Evolutionary conservation across 768 basidiomycete species (phyloP).

Genomic region (Calocybe indica): DNA sequence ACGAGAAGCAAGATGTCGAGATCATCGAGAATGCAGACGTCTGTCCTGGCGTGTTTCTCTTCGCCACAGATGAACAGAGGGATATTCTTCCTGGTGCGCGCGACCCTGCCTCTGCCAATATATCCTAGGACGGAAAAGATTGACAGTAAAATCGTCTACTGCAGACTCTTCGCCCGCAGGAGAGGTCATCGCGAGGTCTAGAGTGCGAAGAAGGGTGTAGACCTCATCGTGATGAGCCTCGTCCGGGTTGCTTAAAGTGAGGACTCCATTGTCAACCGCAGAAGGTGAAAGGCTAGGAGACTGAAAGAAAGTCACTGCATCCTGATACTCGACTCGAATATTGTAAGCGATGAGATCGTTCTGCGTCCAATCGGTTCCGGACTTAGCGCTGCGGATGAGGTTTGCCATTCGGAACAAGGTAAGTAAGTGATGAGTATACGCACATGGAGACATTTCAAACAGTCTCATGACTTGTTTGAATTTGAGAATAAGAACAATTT

Average conservation of each 20-base stretch:
- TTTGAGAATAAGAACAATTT: too few relatives aligned
- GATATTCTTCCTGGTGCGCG: constrained; percentile 18
- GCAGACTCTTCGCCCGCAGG: constrained; percentile 20
- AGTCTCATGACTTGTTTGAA: too few relatives aligned
- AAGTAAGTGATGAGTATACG: too few relatives aligned
- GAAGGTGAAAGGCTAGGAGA: too few relatives aligned
- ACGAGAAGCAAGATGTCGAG: constrained; percentile 13
- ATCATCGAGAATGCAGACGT: constrained; percentile 24
- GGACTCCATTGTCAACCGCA: too few relatives aligned
- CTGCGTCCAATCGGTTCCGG: constrained; percentile 1
- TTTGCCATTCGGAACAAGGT: not conserved
- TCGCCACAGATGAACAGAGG: constrained; percentile 22
- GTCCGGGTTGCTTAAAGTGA: too few relatives aligned
- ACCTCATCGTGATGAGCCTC: too few relatives aligned
- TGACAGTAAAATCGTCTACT: constrained; percentile 26
- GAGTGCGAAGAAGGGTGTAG: not conserved
- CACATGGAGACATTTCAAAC: too few relatives aligned
- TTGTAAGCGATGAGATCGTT: constrained; percentile 6
- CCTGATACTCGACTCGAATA: not conserved
- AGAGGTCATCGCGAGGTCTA: constrained; percentile 16
- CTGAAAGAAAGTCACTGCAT: too few relatives aligned
- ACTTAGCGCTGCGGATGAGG: constrained; percentile 1
- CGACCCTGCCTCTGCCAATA: constrained; percentile 1
- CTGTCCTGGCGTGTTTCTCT: constrained; percentile 15
- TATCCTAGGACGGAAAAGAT: constrained; percentile 22